Evolutionary conservation across 2,329 filamentous ascomycete species (phyloP), one percentile per base, ranked within the genome.

Genomic region (Stachybotrys chartarum): DNA sequence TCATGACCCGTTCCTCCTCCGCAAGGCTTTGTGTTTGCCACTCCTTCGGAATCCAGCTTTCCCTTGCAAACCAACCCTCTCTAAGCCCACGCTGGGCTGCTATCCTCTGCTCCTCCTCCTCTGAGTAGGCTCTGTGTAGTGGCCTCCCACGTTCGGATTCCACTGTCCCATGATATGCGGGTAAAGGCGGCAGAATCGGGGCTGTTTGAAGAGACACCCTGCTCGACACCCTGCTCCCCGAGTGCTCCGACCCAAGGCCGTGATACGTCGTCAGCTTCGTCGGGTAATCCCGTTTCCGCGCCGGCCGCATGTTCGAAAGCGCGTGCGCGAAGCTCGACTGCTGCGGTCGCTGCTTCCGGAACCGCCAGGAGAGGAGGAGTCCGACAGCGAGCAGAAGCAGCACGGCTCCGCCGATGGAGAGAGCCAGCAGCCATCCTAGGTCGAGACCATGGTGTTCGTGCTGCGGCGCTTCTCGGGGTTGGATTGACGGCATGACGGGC

Each of bases 381-480:
- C 75, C 76, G 7, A 80, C 56, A 7, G 61, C 66, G 2, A 72
- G 65, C 61, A 78, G 77, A 14, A 81, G 56, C 7, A 79, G 54
- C 2, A 77, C 61, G 16, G 75, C 75, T n/a, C 78, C 78, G 35
- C 73, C 73, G 30, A 83, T 59, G 12, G 74, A 74, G 54, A 82
- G 76, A 54, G 71, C 71, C 39, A 81, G 67, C 16, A 77, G 58
- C 65, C 69, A 71, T n/a, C 70, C 69, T 12, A 75, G 55, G 8
- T 67, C 65, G 42, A 74, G 58, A 7, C 63, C 63, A 11, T 8
- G 7, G 18, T n/a, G 10, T 24, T 17, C 45, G 17, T 17, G 11
- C 11, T 24, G 45, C 18, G 8, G 10, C 18, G 7, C 7, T 47
- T n/a, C 45, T 8, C 45, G 45, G 4, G 45, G 45, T 8, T 47